Percentiles rank a stretch among this genome's conserved stretches.
phyloP scores from a whole-genome alignment of 1,284 basidiomycete species.

The Ganoderma sinense region DNA sequence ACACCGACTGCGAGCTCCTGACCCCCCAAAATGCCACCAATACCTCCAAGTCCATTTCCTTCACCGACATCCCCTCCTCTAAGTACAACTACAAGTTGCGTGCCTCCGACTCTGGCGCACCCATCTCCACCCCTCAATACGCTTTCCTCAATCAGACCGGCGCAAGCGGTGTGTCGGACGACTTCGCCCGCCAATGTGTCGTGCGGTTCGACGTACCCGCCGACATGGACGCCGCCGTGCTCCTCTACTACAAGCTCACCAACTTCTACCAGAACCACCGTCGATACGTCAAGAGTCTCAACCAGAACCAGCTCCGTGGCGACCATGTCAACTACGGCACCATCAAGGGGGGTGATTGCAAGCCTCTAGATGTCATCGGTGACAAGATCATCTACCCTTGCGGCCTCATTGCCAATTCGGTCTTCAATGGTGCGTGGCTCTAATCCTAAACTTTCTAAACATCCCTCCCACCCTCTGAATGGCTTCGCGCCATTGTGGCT shows the following conservation, averaged over 20 bases:
- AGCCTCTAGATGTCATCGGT: conserved; percentile 73
- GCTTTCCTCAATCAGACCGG: conserved; percentile 67
- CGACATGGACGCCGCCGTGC: conserved; percentile 78
- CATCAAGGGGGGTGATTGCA: conserved; percentile 85
- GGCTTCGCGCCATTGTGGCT: not conserved
- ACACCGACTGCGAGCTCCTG: conserved; percentile 86
- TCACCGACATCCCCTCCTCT: conserved; percentile 60
- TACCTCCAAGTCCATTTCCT: conserved; percentile 51
- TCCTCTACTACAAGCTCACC: conserved; percentile 97
- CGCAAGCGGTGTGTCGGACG: conserved; percentile 48
- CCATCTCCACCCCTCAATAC: conserved; percentile 65
- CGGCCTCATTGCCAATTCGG: conserved; percentile 97
- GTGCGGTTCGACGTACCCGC: conserved; percentile 87
- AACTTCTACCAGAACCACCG: conserved; percentile 99
- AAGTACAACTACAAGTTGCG: conserved; percentile 76
- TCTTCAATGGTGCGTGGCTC: conserved; percentile 85
- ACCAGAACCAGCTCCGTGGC: conserved; percentile 88
- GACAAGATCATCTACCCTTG: conserved; percentile 88
- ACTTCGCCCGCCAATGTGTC: conserved; percentile 68
- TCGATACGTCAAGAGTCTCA: conserved; percentile 93
- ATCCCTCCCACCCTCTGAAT: not conserved
- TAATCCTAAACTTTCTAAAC: not conserved
- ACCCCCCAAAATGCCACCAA: conserved; percentile 40
- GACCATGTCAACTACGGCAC: conserved; percentile 59
- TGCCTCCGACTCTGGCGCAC: conserved; percentile 59